Evolutionary conservation across 2,329 filamentous ascomycete genomes (phyloP).

Genomic region (Tolypocladium ovalisporum): DNA sequence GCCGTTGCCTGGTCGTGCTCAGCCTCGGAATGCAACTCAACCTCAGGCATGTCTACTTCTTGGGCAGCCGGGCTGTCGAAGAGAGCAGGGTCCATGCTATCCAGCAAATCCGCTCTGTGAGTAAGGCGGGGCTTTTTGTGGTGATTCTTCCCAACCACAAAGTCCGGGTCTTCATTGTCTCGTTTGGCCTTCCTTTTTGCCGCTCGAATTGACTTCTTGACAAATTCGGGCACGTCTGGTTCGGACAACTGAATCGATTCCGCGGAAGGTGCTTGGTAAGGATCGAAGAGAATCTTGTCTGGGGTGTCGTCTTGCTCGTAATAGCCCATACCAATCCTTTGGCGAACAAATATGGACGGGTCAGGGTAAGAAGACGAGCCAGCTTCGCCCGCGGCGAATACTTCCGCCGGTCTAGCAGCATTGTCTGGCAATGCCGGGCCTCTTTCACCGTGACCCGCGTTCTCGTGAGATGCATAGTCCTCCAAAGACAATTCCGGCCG

Average conservation of each 20-base stretch:
- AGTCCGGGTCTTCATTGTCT: constrained; percentile 45
- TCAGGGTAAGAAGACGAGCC: constrained; percentile 35
- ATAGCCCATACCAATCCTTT: constrained; percentile 48
- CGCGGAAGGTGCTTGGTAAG: constrained; percentile 41
- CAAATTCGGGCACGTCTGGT: constrained; percentile 39
- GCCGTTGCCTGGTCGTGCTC: constrained; percentile 6
- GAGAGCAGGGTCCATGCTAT: constrained; percentile 42
- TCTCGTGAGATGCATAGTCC: constrained; percentile 1
- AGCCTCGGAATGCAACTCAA: constrained; percentile 5
- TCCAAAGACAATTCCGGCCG: constrained; percentile 6
- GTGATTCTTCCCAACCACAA: constrained; percentile 30
- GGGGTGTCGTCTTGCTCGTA: constrained; percentile 48
- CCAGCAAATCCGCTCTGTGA: constrained; percentile 19
- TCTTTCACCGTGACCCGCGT: constrained; percentile 5
- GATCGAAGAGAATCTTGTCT: constrained; percentile 49
- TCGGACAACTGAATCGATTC: constrained; percentile 31
- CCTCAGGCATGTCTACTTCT: constrained; percentile 10
- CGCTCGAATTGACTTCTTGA: constrained; percentile 42
- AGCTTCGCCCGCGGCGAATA: constrained; percentile 15
- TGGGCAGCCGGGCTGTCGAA: constrained; percentile 18
- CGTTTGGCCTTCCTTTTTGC: constrained; percentile 41
- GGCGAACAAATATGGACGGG: constrained; percentile 32
- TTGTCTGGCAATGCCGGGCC: constrained; percentile 1
- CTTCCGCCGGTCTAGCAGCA: constrained; percentile 1
- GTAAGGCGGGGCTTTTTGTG: constrained; percentile 27